Base-by-base conservation (phyloP, 768 basidiomycete genomes). In the Tulasnella sp. region DNA sequence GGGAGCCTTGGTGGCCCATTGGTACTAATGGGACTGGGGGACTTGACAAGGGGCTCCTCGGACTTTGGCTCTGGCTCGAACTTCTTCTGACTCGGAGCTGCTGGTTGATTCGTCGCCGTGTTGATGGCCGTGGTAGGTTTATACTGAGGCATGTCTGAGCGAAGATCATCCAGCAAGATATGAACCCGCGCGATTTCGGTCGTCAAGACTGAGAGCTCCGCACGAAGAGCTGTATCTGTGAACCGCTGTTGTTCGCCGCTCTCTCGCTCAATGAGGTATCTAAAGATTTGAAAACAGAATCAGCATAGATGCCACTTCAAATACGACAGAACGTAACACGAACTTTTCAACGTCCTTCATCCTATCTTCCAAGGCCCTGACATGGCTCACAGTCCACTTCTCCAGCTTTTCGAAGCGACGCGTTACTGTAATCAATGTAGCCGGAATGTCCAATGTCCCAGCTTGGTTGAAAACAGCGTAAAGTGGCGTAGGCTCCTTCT, bases 311-410 rank as follows among this genome's bases (percentile, higher is more conserved):
- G 15, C 34, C 34, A 52, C 19, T 27, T 7, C n/a, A 19, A 27
- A 7, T 51, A 34, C 5, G 17, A 25, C 1, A 17, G 21, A n/a
- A 50, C 53, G 2, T 29, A 7, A 45, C 27, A 58, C 64, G 5
- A 87, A 92, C 46, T 82, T 76, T 67, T 92, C 89, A n/a, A 92
- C 89, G 59, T 92, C 89, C 61, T 83, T 81, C 88, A 92, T 92
- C 30, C 89, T 79, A 19, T 91, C 89, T 64, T 92, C 89, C n/a
- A 92, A 72, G 1, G 89, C 89, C 55, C 89, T 82, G 2, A 90
- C 87, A 64, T 92, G 89, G 4, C 86, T 82, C 2, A 92, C 87
- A 0, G 88, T 85, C 89, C 89, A 92, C 63, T 85, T 85, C 67
- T 92, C 89, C 11, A 92, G 77, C 68, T 92, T 92, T 69, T 92